phyloP scores from a whole-genome alignment of 768 basidiomycete genomes.

The Lentinula sp. region DNA sequence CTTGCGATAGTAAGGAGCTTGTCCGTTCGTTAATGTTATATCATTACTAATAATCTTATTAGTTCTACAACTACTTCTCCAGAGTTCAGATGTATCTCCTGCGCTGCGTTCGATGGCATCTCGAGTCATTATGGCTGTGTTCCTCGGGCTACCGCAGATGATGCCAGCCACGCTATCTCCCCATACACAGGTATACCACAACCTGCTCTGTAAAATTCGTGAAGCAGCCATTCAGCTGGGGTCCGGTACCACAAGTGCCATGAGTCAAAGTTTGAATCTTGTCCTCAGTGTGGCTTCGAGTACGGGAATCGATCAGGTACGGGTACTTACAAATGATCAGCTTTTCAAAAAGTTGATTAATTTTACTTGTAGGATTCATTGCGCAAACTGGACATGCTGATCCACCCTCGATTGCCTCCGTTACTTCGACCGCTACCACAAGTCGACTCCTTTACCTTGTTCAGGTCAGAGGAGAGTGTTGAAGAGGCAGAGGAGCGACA shows the following conservation, averaged over 20 bases:
- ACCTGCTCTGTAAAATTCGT: constrained; percentile 40
- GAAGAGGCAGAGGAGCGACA: constrained; percentile 51
- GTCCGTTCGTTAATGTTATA: not conserved
- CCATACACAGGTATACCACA: constrained; percentile 41
- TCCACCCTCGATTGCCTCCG: constrained; percentile 80
- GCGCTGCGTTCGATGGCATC: constrained; percentile 53
- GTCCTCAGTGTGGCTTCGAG: constrained; percentile 35
- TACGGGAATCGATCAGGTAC: constrained; percentile 22
- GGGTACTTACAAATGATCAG: constrained; percentile 7
- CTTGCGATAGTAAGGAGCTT: constrained; percentile 48
- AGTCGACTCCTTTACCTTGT: constrained; percentile 55
- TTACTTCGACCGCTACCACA: constrained; percentile 62
- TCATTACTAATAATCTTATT: not conserved
- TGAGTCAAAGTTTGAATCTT: constrained; percentile 58
- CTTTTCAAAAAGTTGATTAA: not conserved
- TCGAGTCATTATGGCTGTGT: constrained; percentile 51
- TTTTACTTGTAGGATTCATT: not conserved
- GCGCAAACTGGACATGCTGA: constrained; percentile 46
- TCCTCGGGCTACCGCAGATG: constrained; percentile 51
- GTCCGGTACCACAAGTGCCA: constrained; percentile 47
- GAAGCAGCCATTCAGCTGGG: constrained; percentile 40
- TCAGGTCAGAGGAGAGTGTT: constrained; percentile 53
- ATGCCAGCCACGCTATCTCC: constrained; percentile 48
- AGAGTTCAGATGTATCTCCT: constrained; percentile 42
- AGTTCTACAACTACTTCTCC: constrained; percentile 49